Percentiles rank a stretch among this genome's conserved stretches.
Evolutionary conservation across 768 basidiomycete genomes (phyloP).

Genomic region (Terana coerulea): DNA sequence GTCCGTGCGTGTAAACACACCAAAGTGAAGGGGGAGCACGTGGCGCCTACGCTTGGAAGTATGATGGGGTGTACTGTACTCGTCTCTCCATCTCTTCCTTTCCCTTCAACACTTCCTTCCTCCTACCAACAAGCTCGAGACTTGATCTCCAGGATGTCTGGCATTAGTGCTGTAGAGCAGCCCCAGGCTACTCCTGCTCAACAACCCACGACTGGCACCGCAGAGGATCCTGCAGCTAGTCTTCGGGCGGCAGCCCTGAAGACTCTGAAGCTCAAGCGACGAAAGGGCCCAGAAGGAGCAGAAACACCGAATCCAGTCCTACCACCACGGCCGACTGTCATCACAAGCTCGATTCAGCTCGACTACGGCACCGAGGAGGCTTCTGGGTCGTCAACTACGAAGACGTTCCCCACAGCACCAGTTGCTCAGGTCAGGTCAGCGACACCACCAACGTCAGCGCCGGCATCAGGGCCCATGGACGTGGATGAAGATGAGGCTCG

Average conservation of each 20-base stretch:
- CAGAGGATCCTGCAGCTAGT: slow-evolving; percentile 53
- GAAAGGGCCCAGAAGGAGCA: slow-evolving; percentile 38
- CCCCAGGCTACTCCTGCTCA: background rate
- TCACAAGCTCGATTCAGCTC: slow-evolving; percentile 45
- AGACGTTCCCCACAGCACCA: slow-evolving; percentile 22
- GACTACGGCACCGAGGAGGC: slow-evolving; percentile 72
- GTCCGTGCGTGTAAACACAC: too few species aligned
- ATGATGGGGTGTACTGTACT: background rate
- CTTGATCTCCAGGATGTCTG: too few species aligned
- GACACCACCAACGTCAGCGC: slow-evolving; percentile 15
- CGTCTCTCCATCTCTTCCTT: slow-evolving; percentile 3
- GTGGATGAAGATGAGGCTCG: slow-evolving; percentile 50
- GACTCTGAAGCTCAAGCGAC: slow-evolving; percentile 67
- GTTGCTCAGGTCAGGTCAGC: background rate
- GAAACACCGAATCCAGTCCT: slow-evolving; percentile 21
- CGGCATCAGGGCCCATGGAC: slow-evolving; percentile 26
- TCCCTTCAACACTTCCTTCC: background rate
- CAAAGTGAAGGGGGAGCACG: too few species aligned
- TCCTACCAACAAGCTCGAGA: background rate
- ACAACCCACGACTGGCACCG: background rate
- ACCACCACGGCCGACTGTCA: slow-evolving; percentile 36
- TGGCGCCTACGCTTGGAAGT: background rate
- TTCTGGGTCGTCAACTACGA: slow-evolving; percentile 26
- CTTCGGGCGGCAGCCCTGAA: slow-evolving; percentile 71
- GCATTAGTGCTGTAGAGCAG: background rate